Evolutionary conservation across 2,329 filamentous ascomycete genomes (phyloP).

Genomic region (Thelonectria discophora): DNA sequence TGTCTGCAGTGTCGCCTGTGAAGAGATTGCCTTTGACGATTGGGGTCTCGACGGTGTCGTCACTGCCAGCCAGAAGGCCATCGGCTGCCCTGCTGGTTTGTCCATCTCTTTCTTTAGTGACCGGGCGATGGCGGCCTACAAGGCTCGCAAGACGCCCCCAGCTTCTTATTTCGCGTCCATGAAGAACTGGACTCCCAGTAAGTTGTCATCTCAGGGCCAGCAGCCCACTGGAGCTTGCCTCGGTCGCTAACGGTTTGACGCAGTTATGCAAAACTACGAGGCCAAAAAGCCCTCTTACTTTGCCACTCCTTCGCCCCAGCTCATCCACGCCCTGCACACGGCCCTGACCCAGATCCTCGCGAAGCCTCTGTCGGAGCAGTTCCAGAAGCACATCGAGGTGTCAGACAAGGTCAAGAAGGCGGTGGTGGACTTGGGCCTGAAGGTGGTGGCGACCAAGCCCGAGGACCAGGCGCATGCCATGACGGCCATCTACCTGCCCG

Average conservation of each 20-base stretch:
- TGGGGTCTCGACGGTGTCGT: constrained; percentile 94
- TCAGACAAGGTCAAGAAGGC: constrained; percentile 89
- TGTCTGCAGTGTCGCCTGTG: constrained; percentile 94
- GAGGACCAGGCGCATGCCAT: constrained; percentile 96
- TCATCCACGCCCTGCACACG: constrained; percentile 92
- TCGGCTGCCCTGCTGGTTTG: constrained; percentile 92
- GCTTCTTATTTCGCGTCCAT: constrained; percentile 94
- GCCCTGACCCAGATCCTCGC: constrained; percentile 85
- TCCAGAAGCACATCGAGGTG: constrained; percentile 79
- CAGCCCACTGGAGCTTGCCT: background rate
- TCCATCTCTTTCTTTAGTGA: constrained; percentile 95
- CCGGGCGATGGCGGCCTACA: constrained; percentile 82
- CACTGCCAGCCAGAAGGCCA: constrained; percentile 96
- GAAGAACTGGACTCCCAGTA: constrained; percentile 96
- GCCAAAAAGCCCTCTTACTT: constrained; percentile 98
- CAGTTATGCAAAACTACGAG: constrained; percentile 99
- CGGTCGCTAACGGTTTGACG: constrained; percentile 25
- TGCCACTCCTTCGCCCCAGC: constrained; percentile 92
- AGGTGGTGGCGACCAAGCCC: constrained; percentile 84
- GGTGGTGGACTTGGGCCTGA: constrained; percentile 80
- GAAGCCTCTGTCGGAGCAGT: constrained; percentile 82
- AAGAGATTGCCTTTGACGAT: constrained; percentile 95
- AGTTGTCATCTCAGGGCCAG: constrained; percentile 41
- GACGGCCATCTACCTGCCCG: constrained; percentile 96
- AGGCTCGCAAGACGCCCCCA: constrained; percentile 82